Evolutionary conservation across 805 yeast genomes (phyloP).

Genomic region (Cyberlindnera mississippiensis): DNA sequence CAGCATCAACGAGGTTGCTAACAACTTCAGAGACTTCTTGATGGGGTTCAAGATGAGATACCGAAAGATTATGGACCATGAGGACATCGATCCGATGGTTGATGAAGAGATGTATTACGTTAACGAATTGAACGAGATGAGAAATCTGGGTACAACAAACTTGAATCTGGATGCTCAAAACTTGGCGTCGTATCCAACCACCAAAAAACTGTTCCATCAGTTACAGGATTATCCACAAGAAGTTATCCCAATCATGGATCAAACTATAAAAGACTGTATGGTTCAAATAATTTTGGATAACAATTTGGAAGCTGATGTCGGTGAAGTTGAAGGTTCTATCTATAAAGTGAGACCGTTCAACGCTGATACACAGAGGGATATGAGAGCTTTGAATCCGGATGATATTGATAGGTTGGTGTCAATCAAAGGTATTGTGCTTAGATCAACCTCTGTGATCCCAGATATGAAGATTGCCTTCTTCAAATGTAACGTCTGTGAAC

Average conservation of each 20-base stretch:
- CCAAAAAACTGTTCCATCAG: slow-evolving; percentile 80
- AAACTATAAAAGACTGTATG: slow-evolving; percentile 85
- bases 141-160: slow-evolving; percentile 73
- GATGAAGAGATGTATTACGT: slow-evolving; percentile 77
- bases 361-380: slow-evolving; percentile 67
- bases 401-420: slow-evolving; percentile 92
- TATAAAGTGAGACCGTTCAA: slow-evolving; percentile 91
- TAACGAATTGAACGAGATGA: slow-evolving; percentile 68
- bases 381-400: slow-evolving; percentile 90
- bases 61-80: slow-evolving; percentile 47
- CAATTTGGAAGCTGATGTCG: slow-evolving; percentile 36
- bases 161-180: slow-evolving; percentile 82
- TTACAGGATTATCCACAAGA: slow-evolving; percentile 93
- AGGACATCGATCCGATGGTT: slow-evolving; percentile 38
- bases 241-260: slow-evolving; percentile 97
- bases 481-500: slow-evolving; percentile 92
- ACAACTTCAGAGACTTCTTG: slow-evolving; percentile 74
- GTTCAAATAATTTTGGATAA: slow-evolving; percentile 63
- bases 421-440: slow-evolving; percentile 83
- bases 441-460: slow-evolving; percentile 90
- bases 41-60: slow-evolving; percentile 79
- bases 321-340: slow-evolving; percentile 72
- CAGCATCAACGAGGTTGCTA: slow-evolving; percentile 82
- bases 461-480: slow-evolving; percentile 98
- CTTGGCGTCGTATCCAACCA: slow-evolving; percentile 66